These are phyloP conservation scores for Fraxinus pennsylvanica DNA, from an alignment of 257 asterid species.

Conservation along the genomic window DNA sequence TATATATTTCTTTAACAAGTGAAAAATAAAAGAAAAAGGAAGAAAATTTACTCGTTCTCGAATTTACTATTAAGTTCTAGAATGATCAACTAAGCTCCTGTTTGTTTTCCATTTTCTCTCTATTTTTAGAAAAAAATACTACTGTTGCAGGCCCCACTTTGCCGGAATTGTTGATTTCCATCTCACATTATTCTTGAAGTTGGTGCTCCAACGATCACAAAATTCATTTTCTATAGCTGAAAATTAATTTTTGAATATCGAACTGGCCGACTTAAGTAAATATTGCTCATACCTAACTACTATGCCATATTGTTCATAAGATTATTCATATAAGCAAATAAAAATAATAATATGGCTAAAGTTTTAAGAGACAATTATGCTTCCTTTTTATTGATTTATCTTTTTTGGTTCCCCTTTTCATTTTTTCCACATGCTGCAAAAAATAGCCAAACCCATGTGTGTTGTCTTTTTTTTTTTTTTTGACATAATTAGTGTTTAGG, in stretches of 20 bases:
- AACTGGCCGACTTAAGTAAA: background rate
- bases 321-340: background rate
- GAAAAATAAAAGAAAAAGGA: background rate
- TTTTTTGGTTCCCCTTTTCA: background rate
- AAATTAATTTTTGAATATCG: too few relatives aligned
- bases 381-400: background rate
- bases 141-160: too few relatives aligned
- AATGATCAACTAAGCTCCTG: background rate
- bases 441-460: too few relatives aligned
- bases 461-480: too few relatives aligned
- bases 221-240: too few relatives aligned
- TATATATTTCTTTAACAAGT: background rate
- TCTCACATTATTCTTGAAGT: too few relatives aligned
- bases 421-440: background rate
- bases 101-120: too few relatives aligned
- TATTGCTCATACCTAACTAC: background rate
- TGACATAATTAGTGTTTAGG: too few relatives aligned
- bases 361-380: background rate
- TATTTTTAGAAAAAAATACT: too few relatives aligned
- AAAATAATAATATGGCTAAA: background rate
- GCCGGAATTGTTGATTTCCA: too few relatives aligned
- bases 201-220: too few relatives aligned
- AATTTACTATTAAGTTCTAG: background rate
- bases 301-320: background rate
- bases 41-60: too few relatives aligned